phyloP scores from a whole-genome alignment of 441 rosid species.

The Adansonia rubrostipa region DNA sequence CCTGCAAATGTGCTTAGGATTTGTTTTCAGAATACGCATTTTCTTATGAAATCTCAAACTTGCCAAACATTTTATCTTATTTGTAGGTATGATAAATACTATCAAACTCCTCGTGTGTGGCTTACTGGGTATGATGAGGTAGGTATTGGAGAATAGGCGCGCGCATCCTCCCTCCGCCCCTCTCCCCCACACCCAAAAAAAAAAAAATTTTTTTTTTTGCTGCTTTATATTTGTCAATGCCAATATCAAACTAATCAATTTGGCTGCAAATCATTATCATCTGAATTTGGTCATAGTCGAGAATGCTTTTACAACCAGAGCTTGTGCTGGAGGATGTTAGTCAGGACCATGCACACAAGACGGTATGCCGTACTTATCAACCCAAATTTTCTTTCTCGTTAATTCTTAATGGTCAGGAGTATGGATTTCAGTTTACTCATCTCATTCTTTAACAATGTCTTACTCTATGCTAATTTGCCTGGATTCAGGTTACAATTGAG shows the following conservation, averaged over 20 bases:
- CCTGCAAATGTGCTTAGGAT: neutral
- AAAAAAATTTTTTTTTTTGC: neutral
- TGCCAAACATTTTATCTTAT: constrained; percentile 14
- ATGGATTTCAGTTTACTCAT: neutral
- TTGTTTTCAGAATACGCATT: neutral
- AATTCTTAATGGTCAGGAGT: constrained; percentile 9
- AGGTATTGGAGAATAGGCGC: constrained; percentile 10
- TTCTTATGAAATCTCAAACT: neutral
- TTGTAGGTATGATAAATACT: constrained; percentile 95
- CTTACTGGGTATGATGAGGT: constrained; percentile 99
- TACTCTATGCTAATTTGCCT: neutral
- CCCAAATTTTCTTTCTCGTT: neutral
- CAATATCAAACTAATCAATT: constrained; percentile 20
- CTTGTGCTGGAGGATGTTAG: constrained; percentile 93
- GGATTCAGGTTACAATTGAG: constrained; percentile 87
- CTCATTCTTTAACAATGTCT: neutral
- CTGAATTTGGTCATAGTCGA: constrained; percentile 56
- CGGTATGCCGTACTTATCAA: constrained; percentile 43
- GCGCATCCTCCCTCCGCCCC: neutral
- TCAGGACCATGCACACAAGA: constrained; percentile 93
- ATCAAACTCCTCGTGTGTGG: constrained; percentile 99
- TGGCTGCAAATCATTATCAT: constrained; percentile 12
- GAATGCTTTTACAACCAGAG: constrained; percentile 85
- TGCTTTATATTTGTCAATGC: neutral
- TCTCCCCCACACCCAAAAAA: too few species aligned